Base-by-base conservation (phyloP, 306 rosid species). In the Prunus armeniaca region DNA sequence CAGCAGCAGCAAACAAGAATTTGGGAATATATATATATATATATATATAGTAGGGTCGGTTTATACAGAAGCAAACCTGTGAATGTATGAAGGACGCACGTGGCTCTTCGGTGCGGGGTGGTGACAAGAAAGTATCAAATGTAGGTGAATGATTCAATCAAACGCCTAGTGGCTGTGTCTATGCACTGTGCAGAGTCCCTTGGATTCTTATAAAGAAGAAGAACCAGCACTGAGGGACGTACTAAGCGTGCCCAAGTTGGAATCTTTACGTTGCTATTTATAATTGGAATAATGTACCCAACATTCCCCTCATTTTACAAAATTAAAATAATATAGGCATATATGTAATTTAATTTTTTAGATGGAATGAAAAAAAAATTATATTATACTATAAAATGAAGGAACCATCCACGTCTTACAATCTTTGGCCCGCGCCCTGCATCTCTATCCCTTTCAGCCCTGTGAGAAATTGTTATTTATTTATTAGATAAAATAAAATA, bases 31-130 rank as follows among this genome's bases (percentile, higher is more conserved):
- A 7, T 20, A 57, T 12, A 22, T 24, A 3, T 9, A 25, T 25
- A 25, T 24, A 32, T 32, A 32, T n/a, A 57, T 12, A 22, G 2
- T 20, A 24, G 25, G 12, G 28, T 15, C 3, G 7, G 69, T 77
- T 45, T 22, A 15, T n/a, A 4, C 15, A 64, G 17, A 24, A 51
- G 74, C 63, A 14, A 55, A 84, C 57, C 84, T 38, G 62, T 18
- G 43, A 65, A 73, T 22, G 62, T 41, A 54, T 28, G 67, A 74
- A 46, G 79, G 63, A 28, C 15, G 80, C 67, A 71, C 76, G 84
- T 79, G 87, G 30, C 43, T 74, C 27, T 64, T 45, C 18, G 18
- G 18, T 78, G 69, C 55, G 25, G 24, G 69, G 56, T 28, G 24
- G 66, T 67, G 71, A 76, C 32, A 32, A 61, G 55, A 63, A 68